Base-by-base conservation (phyloP, 2,329 filamentous ascomycete species). In the Aspergillus sp. region DNA sequence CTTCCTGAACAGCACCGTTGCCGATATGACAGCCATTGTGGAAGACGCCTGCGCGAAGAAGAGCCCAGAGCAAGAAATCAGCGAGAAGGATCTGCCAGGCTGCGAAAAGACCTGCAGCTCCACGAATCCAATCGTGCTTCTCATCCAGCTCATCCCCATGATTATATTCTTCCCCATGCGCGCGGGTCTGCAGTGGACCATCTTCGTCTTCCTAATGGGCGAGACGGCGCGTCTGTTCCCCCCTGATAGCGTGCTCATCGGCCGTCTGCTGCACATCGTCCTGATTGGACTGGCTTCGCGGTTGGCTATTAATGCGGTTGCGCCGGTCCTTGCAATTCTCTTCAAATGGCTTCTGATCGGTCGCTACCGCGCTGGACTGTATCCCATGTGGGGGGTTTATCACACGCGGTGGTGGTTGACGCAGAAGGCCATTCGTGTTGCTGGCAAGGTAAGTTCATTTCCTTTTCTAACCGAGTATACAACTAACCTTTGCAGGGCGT, bases 341-440 rank as follows among this genome's bases (percentile, higher is more conserved):
- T 72, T 77, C 48, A 85, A 85, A 65, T 85, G 83, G 83, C 44
- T 80, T 5, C 72, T 85, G 51, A 80, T 85, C 42, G 83, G 83
- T 11, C 76, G 77, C 1, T 80, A 83, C 64, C 74, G 71, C 36
- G 76, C 82, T 64, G 83, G 83, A 0, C 66, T 83, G 2, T 84
- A 81, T 62, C 82, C 83, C 2, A 85, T 85, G 83, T 85, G 83
- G 83, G 82, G 81, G 1, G 59, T 66, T 1, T 85, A 85, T 63
- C 83, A 85, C 65, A 84, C 81, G 0, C 75, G 81, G 8, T 85
- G 83, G 83, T 85, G 83, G 83, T 62, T 85, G 54, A 78, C 79
- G 1, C 78, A 85, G 64, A 85, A 85, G 70, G 77, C 78, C 18
- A 71, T 81, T 3, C 74, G 76, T 36, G 70, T 84, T 12, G 76